These are phyloP conservation scores for Aspergillus biplanus DNA, from an alignment of 495 filamentous ascomycete species.

Conservation along the genomic window DNA sequence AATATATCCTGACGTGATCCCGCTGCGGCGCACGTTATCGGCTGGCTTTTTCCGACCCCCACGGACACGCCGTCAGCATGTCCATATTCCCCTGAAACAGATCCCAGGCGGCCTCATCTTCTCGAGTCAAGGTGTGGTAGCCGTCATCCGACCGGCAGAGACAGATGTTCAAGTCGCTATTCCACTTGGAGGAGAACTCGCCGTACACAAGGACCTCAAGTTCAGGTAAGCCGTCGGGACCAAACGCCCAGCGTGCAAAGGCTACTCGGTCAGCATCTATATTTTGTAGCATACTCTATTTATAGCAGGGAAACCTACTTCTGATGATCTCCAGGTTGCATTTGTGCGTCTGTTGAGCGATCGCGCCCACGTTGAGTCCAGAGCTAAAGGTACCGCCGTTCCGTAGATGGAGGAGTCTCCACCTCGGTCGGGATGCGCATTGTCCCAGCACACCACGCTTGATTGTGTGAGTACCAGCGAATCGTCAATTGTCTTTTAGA, in stretches of 20 bases:
- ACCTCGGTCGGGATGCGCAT: background rate
- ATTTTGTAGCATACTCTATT: background rate
- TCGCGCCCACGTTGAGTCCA: background rate
- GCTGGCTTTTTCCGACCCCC: background rate
- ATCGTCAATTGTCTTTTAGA: background rate
- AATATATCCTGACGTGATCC: too few relatives aligned
- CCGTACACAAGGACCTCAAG: constrained; percentile 14
- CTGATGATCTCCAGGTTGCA: background rate
- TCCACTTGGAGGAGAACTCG: constrained; percentile 10
- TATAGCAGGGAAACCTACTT: background rate
- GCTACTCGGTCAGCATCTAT: background rate
- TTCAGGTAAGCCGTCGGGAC: constrained; percentile 4
- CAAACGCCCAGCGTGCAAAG: constrained; percentile 17
- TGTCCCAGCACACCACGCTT: background rate
- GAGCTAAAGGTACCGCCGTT: background rate
- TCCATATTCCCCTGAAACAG: constrained; percentile 5
- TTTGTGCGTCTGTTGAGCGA: background rate
- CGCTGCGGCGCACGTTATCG: too few relatives aligned
- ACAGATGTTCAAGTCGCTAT: constrained; percentile 1
- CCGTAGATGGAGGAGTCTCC: background rate
- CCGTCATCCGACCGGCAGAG: constrained; percentile 5
- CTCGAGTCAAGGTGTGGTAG: background rate
- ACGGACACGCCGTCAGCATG: constrained; percentile 10
- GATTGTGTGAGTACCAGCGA: too few relatives aligned
- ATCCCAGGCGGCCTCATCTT: background rate